These are phyloP conservation scores for Monosporascus sp. DNA, from an alignment of 2,329 filamentous ascomycete genomes.

Conservation along the genomic window DNA sequence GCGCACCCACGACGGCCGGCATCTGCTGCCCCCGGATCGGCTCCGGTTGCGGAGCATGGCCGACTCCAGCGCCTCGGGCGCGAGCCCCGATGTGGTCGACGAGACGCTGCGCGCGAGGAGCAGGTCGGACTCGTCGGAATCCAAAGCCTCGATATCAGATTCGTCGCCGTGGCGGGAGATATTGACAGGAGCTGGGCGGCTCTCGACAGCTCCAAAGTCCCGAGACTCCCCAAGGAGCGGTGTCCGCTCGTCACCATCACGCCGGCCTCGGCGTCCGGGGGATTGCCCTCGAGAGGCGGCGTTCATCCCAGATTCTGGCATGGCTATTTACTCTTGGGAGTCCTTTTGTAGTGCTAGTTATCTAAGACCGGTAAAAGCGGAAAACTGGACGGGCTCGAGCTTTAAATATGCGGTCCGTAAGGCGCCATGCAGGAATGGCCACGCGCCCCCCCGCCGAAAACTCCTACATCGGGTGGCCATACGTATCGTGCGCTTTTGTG, in stretches of 20 bases:
- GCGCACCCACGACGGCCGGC: constrained; percentile 1
- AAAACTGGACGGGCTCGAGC: no score
- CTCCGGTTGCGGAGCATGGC: constrained; percentile 34
- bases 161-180: constrained; percentile 4
- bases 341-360: no score
- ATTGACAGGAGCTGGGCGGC: constrained; percentile 4
- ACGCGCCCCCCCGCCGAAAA: no score
- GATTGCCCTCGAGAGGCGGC: neutral
- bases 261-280: neutral
- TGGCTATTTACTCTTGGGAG: no score
- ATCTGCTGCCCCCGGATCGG: constrained; percentile 18
- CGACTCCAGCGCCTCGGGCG: constrained; percentile 36
- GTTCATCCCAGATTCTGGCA: no score
- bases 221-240: neutral
- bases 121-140: constrained; percentile 30
- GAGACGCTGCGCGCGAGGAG: constrained; percentile 35
- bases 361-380: no score
- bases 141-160: constrained; percentile 6
- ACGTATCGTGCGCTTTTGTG: no score
- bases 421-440: no score
- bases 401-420: no score
- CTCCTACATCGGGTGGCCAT: no score
- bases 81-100: constrained; percentile 32
- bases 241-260: neutral
- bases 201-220: constrained; percentile 1